A percentile compares a stretch with the other conserved stretches of the same genome.
phyloP scores from a whole-genome alignment of 176 grass and related monocot genomes.

The Hsuehochloa calcarea region DNA sequence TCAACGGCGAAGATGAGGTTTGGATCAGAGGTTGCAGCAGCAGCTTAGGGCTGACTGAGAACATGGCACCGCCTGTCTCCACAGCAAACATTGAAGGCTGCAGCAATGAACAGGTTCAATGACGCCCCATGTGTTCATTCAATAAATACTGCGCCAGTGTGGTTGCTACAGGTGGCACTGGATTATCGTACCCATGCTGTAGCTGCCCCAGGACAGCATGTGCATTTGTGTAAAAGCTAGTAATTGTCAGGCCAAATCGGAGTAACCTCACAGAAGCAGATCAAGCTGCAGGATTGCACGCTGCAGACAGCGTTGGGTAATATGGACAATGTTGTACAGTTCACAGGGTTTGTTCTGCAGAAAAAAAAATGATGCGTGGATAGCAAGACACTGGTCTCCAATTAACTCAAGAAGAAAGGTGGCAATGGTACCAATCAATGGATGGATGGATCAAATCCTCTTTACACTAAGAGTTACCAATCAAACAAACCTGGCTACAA shows the following conservation, averaged over 20 bases:
- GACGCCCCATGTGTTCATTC: constrained; percentile 14
- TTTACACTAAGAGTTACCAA: constrained; percentile 92
- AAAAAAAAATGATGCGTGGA: not conserved
- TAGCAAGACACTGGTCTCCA: not conserved
- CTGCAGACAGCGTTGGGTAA: constrained; percentile 12
- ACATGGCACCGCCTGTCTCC: constrained; percentile 32
- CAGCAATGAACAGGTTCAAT: constrained; percentile 27
- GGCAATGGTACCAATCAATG: constrained; percentile 51
- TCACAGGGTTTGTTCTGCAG: constrained; percentile 4
- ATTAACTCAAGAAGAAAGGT: constrained; percentile 18
- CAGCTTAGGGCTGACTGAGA: constrained; percentile 1
- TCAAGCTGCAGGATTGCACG: not conserved
- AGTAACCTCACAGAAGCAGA: constrained; percentile 28
- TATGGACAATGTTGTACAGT: not conserved
- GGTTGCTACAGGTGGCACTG: constrained; percentile 21
- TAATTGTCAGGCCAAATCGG: not conserved
- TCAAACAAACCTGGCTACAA: constrained; percentile 62
- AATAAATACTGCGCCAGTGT: constrained; percentile 40
- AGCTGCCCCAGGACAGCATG: constrained; percentile 30
- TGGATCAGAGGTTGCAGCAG: not conserved
- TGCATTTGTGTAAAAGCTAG: constrained; percentile 5
- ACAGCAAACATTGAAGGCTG: constrained; percentile 37
- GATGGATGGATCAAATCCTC: constrained; percentile 83
- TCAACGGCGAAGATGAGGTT: not conserved
- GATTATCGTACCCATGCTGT: not conserved